Conservation (phyloP, 1,139 yeast species). For the Groenewaldozyma sp. region DNA sequence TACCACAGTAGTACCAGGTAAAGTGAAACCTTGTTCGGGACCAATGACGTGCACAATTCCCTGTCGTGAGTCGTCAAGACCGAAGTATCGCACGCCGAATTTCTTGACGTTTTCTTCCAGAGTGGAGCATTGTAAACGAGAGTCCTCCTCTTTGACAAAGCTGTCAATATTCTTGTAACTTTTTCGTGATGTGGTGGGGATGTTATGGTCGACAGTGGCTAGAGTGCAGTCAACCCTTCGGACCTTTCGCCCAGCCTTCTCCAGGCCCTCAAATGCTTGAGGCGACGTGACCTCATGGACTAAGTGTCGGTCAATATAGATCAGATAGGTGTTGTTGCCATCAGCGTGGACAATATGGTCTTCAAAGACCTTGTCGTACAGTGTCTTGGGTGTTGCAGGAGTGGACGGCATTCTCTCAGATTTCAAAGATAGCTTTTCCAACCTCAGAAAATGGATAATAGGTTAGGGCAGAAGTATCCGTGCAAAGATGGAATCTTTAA, state of each 20-base stretch:
- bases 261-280: slow-evolving; percentile 94
- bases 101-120: slow-evolving; percentile 86
- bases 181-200: slow-evolving; percentile 81
- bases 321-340: slow-evolving; percentile 73
- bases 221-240: slow-evolving; percentile 92
- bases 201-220: slow-evolving; percentile 96
- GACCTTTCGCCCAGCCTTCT: slow-evolving; percentile 75
- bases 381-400: slow-evolving; percentile 36
- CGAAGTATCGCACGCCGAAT: slow-evolving; percentile 83
- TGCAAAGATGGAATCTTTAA: too few species aligned
- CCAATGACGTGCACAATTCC: slow-evolving; percentile 98
- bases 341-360: slow-evolving; percentile 90
- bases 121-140: slow-evolving; percentile 85
- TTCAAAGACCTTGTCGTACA: slow-evolving; percentile 91
- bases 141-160: slow-evolving; percentile 87
- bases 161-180: slow-evolving; percentile 63
- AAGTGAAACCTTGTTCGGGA: slow-evolving; percentile 96
- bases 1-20: slow-evolving; percentile 97
- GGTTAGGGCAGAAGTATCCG: too few species aligned
- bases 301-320: slow-evolving; percentile 91
- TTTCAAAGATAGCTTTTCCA: too few species aligned
- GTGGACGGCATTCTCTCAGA: slow-evolving; percentile 26
- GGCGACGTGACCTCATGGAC: slow-evolving; percentile 99
- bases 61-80: slow-evolving; percentile 89
- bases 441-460: too few species aligned